Percentiles rank a stretch among this genome's conserved stretches.
Evolutionary conservation across 2,329 filamentous ascomycete genomes (phyloP).

Genomic region (Ophiostoma novo-ulmi): DNA sequence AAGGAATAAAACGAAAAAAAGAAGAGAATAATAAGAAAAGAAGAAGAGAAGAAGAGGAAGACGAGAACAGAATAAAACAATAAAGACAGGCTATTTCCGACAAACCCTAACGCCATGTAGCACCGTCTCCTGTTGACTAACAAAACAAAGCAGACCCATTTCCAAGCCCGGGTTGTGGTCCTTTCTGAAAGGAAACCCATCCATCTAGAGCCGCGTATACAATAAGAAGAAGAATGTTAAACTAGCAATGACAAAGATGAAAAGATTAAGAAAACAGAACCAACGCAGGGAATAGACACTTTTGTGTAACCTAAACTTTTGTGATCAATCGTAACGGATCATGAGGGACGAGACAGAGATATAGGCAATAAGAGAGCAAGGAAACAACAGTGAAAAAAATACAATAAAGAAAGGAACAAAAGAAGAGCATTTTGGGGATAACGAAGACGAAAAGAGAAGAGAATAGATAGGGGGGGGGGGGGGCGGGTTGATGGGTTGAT

Average conservation of each 20-base stretch:
- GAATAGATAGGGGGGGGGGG: neutral
- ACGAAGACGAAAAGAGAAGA: neutral
- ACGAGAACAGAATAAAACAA: neutral
- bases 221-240: neutral
- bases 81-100: neutral
- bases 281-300: constrained; percentile 13
- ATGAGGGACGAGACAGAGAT: neutral
- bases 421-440: neutral
- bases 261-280: neutral
- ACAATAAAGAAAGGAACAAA: neutral
- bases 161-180: neutral
- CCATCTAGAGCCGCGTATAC: neutral
- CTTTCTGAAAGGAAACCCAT: neutral
- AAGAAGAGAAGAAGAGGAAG: neutral
- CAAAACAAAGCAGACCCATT: constrained; percentile 16
- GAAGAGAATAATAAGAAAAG: neutral
- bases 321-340: constrained; percentile 15
- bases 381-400: neutral
- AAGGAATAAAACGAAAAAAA: neutral
- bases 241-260: neutral
- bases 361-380: neutral
- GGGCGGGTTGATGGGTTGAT: neutral
- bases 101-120: constrained; percentile 9
- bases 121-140: neutral
- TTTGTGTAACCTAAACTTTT: constrained; percentile 17